Evolutionary conservation across 73 alveolate genomes (phyloP), one percentile per base, ranked within the genome.

Genomic region (Paramecium bursaria): DNA sequence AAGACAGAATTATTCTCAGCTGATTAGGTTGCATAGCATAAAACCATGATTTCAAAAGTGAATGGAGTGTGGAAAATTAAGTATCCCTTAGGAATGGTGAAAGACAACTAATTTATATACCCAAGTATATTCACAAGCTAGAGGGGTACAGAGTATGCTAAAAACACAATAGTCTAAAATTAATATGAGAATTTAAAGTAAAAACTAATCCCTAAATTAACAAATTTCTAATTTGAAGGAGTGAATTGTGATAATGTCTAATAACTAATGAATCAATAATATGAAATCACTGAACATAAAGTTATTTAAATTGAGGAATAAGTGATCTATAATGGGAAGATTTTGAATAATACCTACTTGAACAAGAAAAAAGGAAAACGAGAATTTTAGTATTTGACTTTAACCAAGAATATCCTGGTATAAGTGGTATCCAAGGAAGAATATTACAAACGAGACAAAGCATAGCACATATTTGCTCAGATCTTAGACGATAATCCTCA

Each of bases 61-160:
- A 67, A 35, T 15, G 35, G 35, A 11, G 44, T 35, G 17, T 67
- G 82, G 82, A 42, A 67, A 67, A 67, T 67, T 14, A 67, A 67
- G 14, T 67, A 67, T 67, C 82, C 82, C 6, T 19, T 67, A 7
- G 82, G 82, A 67, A 35, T 67, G 82, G 82, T 67, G 33, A 67
- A 67, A 67, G 82, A 47, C 44, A 67, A 67, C n/a, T 1, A 3
- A 3, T 1, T 2, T 39, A 35, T 67, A 5, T 67, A 67, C 44
- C 82, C 82, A 4, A 21, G 46, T 4, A 67, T 67, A 7, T 14
- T 67, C 22, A 30, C 82, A 1, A 25, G 39, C 19, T 67, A 67
- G 13, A 67, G 44, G 44, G 82, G 82, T 4, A 67, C 82, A 30
- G 82, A 67, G 44, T 47, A 35, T 67, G 82, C 82, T 35, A 67